These are phyloP conservation scores for Epichloe gansuensis DNA, from an alignment of 2,329 filamentous ascomycete genomes.

Conservation along the genomic window DNA sequence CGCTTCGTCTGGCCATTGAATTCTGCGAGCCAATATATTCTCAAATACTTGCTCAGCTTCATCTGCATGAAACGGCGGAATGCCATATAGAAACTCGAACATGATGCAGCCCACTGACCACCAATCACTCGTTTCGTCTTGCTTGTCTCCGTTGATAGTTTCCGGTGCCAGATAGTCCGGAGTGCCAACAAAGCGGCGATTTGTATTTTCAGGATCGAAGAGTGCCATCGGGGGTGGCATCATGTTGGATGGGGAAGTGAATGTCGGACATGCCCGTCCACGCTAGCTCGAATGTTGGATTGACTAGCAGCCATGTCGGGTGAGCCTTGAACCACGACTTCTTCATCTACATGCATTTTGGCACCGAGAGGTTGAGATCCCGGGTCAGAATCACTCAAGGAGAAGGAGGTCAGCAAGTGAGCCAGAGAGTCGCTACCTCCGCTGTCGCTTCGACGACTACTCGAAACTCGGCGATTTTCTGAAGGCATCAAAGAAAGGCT, in stretches of 20 bases:
- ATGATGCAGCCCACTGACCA: conserved; percentile 98
- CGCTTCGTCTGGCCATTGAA: conserved; percentile 81
- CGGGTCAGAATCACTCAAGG: conserved; percentile 49
- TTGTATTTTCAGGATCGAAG: conserved; percentile 90
- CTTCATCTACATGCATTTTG: conserved; percentile 59
- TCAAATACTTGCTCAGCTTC: conserved; percentile 93
- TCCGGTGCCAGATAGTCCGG: conserved; percentile 95
- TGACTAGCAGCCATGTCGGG: conserved; percentile 54
- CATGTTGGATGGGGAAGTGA: conserved; percentile 46
- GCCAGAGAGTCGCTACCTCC: conserved; percentile 77
- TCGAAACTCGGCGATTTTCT: conserved; percentile 58
- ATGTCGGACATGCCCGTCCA: conserved; percentile 22
- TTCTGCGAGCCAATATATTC: conserved; percentile 81
- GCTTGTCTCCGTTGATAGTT: conserved; percentile 86
- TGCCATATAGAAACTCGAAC: conserved; percentile 90
- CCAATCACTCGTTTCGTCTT: conserved; percentile 98
- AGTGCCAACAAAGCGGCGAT: conserved; percentile 87
- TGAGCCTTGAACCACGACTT: conserved; percentile 59
- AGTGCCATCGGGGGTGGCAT: conserved; percentile 88
- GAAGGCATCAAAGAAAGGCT: conserved; percentile 44
- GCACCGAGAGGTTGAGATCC: conserved; percentile 31
- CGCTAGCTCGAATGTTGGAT: conserved; percentile 17
- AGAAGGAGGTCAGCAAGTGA: conserved; percentile 71
- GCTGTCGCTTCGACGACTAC: conserved; percentile 77
- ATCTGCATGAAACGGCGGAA: conserved; percentile 82